Conservation (phyloP, 306 rosid species). For the Adenanthera pavonina region DNA sequence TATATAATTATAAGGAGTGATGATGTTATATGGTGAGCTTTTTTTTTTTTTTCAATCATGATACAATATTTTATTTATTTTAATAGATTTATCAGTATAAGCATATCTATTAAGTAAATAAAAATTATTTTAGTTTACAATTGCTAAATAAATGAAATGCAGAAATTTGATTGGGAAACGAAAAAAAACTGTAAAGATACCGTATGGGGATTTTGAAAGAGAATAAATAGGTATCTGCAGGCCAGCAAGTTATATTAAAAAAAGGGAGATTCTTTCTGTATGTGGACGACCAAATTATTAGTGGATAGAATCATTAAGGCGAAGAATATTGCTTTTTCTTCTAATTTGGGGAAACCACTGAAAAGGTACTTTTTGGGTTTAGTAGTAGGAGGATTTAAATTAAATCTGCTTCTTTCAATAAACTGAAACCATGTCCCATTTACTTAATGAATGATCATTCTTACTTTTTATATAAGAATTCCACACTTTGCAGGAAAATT, state of each 20-base stretch:
- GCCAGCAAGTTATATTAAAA: not conserved
- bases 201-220: not conserved
- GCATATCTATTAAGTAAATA: not conserved
- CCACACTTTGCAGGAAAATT: not conserved
- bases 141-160: not conserved
- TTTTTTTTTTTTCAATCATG: too few species aligned
- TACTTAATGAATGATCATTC: not conserved
- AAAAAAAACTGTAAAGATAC: not conserved
- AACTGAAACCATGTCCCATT: not conserved
- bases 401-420: not conserved
- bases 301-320: not conserved
- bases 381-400: not conserved
- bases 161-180: not conserved
- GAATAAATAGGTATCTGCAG: not conserved
- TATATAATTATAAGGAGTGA: not conserved
- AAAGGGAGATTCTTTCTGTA: not conserved
- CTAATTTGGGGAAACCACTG: not conserved
- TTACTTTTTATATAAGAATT: not conserved
- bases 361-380: not conserved
- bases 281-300: conserved; percentile 14
- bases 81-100: not conserved
- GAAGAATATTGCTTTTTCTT: not conserved
- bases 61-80: too few species aligned
- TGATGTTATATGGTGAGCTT: too few species aligned
- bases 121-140: not conserved